These are phyloP conservation scores for Aspergillus ibericus DNA, from an alignment of 2,329 filamentous ascomycete species.

Conservation along the genomic window DNA sequence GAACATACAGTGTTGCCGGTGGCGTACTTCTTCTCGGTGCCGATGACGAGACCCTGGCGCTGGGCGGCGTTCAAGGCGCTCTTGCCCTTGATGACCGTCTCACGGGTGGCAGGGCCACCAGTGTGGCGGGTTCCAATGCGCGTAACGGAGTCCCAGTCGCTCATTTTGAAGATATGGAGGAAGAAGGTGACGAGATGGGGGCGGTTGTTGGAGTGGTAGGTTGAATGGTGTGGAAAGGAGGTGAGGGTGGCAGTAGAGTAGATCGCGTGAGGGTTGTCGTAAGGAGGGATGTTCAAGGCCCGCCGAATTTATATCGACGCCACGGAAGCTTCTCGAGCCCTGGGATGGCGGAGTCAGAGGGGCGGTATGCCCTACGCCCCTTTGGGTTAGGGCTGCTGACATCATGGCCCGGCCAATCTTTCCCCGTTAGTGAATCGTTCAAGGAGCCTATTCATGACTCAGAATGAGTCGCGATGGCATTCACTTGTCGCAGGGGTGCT, in stretches of 20 bases:
- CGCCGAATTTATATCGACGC: conserved; percentile 38
- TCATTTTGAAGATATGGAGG: conserved; percentile 48
- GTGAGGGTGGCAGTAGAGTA: conserved; percentile 19
- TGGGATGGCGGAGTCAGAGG: conserved; percentile 26
- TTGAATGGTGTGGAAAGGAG: conserved; percentile 6
- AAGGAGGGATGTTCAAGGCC: conserved; percentile 24
- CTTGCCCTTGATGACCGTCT: conserved; percentile 87
- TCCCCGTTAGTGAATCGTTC: background rate
- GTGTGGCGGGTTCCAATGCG: conserved; percentile 90
- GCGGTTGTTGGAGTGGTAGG: background rate
- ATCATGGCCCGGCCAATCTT: conserved; percentile 13
- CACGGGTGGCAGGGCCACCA: conserved; percentile 65
- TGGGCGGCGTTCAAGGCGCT: conserved; percentile 84
- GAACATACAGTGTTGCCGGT: conserved; percentile 74
- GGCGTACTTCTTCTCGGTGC: conserved; percentile 88
- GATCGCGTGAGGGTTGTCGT: conserved; percentile 31
- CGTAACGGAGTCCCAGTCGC: conserved; percentile 85
- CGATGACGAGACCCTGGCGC: conserved; percentile 71
- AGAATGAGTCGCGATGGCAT: background rate
- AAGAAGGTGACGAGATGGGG: background rate
- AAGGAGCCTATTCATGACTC: background rate
- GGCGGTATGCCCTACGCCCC: conserved; percentile 25
- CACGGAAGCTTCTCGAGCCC: conserved; percentile 43
- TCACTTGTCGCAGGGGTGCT: too few species aligned
- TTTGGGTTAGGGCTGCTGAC: conserved; percentile 22